These are phyloP conservation scores for Fusarium decemcellulare DNA, from an alignment of 2,329 filamentous ascomycete genomes.

Conservation along the genomic window DNA sequence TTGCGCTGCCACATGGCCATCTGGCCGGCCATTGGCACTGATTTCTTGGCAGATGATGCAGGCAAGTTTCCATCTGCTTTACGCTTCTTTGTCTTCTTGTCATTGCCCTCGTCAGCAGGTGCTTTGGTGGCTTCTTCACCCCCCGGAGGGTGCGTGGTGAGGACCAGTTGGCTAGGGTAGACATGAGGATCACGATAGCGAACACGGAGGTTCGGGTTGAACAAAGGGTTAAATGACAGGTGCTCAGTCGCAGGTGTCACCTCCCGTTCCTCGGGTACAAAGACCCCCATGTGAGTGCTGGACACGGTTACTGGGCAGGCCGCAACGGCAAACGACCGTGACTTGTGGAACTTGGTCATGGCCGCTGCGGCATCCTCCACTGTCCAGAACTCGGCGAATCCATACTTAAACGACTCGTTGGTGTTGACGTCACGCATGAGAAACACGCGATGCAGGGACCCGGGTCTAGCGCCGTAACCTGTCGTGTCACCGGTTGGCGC, in stretches of 20 bases:
- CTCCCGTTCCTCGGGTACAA: constrained; percentile 79
- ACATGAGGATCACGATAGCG: constrained; percentile 84
- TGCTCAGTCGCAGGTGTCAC: constrained; percentile 67
- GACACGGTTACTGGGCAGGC: constrained; percentile 79
- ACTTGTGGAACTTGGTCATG: constrained; percentile 78
- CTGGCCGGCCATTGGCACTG: constrained; percentile 58
- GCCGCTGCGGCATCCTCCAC: constrained; percentile 83
- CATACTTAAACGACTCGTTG: constrained; percentile 83
- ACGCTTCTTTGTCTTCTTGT: constrained; percentile 66
- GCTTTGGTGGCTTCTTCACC: constrained; percentile 47
- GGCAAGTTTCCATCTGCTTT: constrained; percentile 61
- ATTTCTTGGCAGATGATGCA: constrained; percentile 53
- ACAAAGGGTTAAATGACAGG: constrained; percentile 79
- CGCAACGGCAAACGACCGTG: constrained; percentile 83
- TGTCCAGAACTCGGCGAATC: constrained; percentile 86
- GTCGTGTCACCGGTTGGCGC: constrained; percentile 68
- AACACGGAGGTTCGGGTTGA: constrained; percentile 76
- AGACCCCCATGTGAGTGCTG: constrained; percentile 88
- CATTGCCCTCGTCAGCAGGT: constrained; percentile 45
- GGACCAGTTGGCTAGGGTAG: constrained; percentile 75
- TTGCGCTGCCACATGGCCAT: constrained; percentile 62
- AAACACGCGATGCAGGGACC: constrained; percentile 83
- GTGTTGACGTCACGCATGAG: constrained; percentile 80
- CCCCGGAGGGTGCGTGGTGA: constrained; percentile 66
- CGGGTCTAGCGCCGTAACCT: constrained; percentile 78